Evolutionary conservation across 306 rosid species (phyloP).

Genomic region (Alnus glutinosa): DNA sequence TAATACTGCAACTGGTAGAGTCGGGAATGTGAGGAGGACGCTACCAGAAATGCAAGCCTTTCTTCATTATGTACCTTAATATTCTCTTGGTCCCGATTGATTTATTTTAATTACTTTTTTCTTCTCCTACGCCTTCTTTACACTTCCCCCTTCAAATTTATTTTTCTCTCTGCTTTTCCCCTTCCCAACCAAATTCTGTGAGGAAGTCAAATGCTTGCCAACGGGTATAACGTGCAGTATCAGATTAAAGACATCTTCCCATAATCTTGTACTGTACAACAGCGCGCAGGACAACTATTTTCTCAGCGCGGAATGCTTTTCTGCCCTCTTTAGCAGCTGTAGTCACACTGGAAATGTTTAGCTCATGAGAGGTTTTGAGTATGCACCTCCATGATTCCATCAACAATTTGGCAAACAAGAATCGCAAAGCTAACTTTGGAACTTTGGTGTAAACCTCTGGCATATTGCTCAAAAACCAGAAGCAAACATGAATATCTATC

Average conservation of each 20-base stretch:
- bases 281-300: neutral
- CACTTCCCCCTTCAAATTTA: neutral
- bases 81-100: neutral
- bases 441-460: too few species aligned
- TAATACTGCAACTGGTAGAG: slow-evolving; percentile 33
- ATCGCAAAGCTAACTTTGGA: too few species aligned
- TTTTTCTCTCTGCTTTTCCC: neutral
- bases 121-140: neutral
- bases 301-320: too few species aligned
- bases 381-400: too few species aligned
- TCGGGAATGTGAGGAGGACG: slow-evolving; percentile 44
- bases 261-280: neutral
- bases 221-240: neutral
- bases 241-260: neutral
- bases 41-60: slow-evolving; percentile 87
- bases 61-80: slow-evolving; percentile 28
- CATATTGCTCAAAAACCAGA: too few species aligned
- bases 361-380: too few species aligned
- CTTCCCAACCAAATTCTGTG: neutral
- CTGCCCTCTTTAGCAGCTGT: too few species aligned
- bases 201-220: neutral
- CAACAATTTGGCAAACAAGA: too few species aligned
- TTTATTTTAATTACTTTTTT: slow-evolving; percentile 3
- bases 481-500: too few species aligned
- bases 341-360: too few species aligned